A percentile compares a stretch with the other conserved stretches of the same genome.
Evolutionary conservation across 768 basidiomycete species (phyloP).

Genomic region (Clathrus columnatus): DNA sequence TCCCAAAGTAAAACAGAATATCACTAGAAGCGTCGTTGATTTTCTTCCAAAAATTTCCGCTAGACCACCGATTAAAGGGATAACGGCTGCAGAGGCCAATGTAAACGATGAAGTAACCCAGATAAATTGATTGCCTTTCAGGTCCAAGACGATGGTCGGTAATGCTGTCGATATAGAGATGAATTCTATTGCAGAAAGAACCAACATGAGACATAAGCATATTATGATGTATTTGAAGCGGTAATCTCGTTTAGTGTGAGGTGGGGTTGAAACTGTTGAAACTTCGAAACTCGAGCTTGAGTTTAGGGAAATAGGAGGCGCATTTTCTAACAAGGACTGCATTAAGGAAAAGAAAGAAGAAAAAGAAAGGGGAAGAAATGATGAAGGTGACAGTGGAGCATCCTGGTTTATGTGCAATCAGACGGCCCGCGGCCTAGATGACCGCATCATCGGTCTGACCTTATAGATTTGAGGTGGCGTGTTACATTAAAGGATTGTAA

Average conservation of each 20-base stretch:
- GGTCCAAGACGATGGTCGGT: conserved; percentile 23
- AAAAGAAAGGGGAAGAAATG: too few relatives aligned
- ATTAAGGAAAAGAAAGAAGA: too few relatives aligned
- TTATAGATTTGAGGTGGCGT: too few relatives aligned
- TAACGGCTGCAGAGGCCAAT: conserved; percentile 24
- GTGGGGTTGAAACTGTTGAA: too few relatives aligned
- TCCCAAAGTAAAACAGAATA: conserved; percentile 22
- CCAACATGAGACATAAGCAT: conserved; percentile 21
- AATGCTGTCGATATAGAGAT: conserved; percentile 24
- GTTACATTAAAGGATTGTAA: too few relatives aligned
- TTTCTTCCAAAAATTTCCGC: conserved; percentile 28
- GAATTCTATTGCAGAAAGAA: conserved; percentile 26
- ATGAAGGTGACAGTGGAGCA: too few relatives aligned
- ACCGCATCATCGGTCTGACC: too few relatives aligned
- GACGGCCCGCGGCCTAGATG: too few relatives aligned
- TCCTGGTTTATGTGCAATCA: too few relatives aligned
- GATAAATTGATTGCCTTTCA: conserved; percentile 18
- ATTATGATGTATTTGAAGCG: conserved; percentile 26
- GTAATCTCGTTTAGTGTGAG: conserved; percentile 11
- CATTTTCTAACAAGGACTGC: too few relatives aligned
- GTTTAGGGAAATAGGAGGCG: too few relatives aligned
- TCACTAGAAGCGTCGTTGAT: conserved; percentile 18
- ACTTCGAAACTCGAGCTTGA: too few relatives aligned
- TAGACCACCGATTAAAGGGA: conserved; percentile 25
- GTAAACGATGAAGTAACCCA: conserved; percentile 17